Evolutionary conservation across 169 alveolate species (phyloP).

Genomic region (Plasmodium fragile): DNA sequence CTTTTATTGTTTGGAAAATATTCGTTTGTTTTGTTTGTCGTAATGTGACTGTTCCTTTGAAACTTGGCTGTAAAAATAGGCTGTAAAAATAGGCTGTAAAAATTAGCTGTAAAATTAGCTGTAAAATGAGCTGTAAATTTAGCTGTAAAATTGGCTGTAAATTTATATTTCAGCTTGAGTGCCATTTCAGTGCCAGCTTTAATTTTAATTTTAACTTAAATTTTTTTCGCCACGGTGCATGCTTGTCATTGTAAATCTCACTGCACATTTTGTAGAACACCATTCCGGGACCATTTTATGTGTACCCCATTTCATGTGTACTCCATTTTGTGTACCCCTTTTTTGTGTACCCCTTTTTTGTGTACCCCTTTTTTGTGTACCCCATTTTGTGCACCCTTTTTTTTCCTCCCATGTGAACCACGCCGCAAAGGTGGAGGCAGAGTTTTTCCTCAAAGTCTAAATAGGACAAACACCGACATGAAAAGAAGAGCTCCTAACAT

Average conservation of each 20-base stretch:
- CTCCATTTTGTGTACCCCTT: neutral
- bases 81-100: neutral
- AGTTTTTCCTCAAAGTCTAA: neutral
- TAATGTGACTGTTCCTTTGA: neutral
- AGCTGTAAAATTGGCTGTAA: neutral
- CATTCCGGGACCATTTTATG: neutral
- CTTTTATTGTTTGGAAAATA: neutral
- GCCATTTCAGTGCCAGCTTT: neutral
- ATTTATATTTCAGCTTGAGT: neutral
- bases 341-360: neutral
- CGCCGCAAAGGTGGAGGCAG: neutral
- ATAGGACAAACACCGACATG: neutral
- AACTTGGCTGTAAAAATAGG: neutral
- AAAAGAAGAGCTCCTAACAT: neutral
- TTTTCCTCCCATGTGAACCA: neutral
- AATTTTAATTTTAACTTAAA: too few species aligned
- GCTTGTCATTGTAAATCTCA: neutral
- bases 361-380: neutral
- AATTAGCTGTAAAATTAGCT: neutral
- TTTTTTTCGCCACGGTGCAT: neutral
- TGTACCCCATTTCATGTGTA: neutral
- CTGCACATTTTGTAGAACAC: neutral
- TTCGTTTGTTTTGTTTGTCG: neutral
- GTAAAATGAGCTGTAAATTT: neutral
- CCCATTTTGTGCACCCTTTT: neutral